Evolutionary conservation across 225 moss, liverwort and hornwort species (phyloP).

Genomic region (Rhytidiadelphus loreus): DNA sequence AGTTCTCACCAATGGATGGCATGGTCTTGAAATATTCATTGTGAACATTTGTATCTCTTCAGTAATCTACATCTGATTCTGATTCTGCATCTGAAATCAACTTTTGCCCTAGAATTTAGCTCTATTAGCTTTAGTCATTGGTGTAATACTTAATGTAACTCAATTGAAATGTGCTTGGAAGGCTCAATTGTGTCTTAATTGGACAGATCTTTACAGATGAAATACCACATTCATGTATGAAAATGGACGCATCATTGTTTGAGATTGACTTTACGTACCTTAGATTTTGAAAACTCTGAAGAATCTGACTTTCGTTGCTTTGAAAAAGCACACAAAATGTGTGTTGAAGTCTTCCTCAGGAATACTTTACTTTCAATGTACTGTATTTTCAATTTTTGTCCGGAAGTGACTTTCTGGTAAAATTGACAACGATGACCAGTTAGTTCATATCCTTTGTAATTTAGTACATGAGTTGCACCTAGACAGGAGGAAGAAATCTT

Average conservation of each 20-base stretch:
- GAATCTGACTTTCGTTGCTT: not conserved
- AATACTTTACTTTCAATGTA: not conserved
- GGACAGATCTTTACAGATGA: not conserved
- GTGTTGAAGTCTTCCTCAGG: not conserved
- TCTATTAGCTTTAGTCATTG: not conserved
- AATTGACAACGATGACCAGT: not conserved
- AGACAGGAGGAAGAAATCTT: not conserved
- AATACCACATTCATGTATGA: not conserved
- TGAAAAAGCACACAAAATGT: not conserved
- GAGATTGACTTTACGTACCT: not conserved
- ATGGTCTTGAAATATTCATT: not conserved
- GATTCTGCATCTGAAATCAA: not conserved
- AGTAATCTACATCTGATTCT: not conserved
- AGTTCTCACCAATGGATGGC: not conserved
- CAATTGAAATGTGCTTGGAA: not conserved
- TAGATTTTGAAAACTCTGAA: not conserved
- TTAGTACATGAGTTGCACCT: not conserved
- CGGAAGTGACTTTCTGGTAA: not conserved
- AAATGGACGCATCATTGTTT: not conserved
- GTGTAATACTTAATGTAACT: not conserved
- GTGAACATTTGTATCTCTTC: not conserved
- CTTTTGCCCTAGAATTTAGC: not conserved
- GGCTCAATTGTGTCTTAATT: not conserved
- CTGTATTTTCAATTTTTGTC: not conserved
- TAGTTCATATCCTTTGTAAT: not conserved